Base-by-base conservation (phyloP, 352 stramenopile genomes). In the Phytophthora quininea region DNA sequence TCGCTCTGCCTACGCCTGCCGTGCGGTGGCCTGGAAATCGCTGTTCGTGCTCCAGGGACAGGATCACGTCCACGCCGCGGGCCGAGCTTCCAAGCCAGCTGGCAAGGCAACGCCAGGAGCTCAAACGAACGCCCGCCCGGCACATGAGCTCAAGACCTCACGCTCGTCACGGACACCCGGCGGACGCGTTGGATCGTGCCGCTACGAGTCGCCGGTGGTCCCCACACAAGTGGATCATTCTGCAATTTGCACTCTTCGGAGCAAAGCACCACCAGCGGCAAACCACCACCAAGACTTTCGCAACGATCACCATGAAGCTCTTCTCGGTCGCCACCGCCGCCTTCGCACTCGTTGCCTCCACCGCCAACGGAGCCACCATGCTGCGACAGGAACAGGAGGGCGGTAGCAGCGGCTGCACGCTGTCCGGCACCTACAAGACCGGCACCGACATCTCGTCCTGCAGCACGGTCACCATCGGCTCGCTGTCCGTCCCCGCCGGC, bases 401-500 rank as follows among this genome's bases (percentile, higher is more conserved):
- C 12, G 51, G 37, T 12, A 43, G 32, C 4, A 43, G 49, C 33
- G 27, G 43, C 7, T 80, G 73, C 58, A 71, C 54, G 29, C 71
- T 82, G 38, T 62, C 67, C 29, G 74, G 74, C 30, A 68, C 64
- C 10, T 82, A 82, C 61, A 61, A 64, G 29, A 33, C 19, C 15
- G 71, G 69, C 24, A 71, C 63, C 19, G 60, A 67, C 48, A 66
- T 82, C 8, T 65, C 50, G 24, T 73, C 62, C 4, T 82, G 74
- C 54, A 55, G 35, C 8, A 64, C 40, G 14, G 50, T 82, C 61
- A 60, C 58, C 3, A 64, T 82, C 43, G 65, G 43, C 4, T 52
- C 61, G n/a, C 54, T 82, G 6, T 64, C 58, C 10, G 74, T 79
- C 14, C 74, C 71, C 4, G 63, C 62, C 14, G n/a, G 71, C 31